Evolutionary conservation across 805 yeast species (phyloP), one percentile per base, ranked within the genome.

Genomic region (Candida andamanensis): DNA sequence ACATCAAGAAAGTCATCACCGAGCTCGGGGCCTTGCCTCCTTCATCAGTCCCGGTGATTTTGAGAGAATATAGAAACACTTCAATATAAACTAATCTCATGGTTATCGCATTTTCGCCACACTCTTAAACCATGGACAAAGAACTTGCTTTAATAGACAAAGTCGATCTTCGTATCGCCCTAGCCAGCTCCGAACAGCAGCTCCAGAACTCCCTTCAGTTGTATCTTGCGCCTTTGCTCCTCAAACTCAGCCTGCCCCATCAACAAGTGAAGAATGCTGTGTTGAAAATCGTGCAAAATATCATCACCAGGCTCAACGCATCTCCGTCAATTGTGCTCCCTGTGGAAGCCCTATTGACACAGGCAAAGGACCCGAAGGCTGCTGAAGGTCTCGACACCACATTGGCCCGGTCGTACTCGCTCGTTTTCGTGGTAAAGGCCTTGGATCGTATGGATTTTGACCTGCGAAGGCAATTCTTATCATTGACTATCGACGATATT

Each of bases 1-100:
- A 83, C 51, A 85, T 92, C 49, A 89, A 90, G 55, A 92, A 92
- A 63, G 86, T 92, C 37, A 86, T 92, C 33, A 92, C 97, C 2
- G 98, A 92, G 57, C 77, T 90, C 42, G 98, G 98, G 17, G 85
- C 95, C 2, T 69, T 92, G 45, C 98, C 98, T 8, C 95, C 98
- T 26, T 83, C 95, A n/a, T 86, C 97, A 2, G 97, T 92, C 36
- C 98, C 98, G 17, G 97, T 92, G 29, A 85, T 92, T 40, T 66
- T 92, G 47, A 76, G 97, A 60, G 98, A 92, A 58, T 92, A 90
- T 58, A 85, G 86, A 58, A 61, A 57, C 30, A 36, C 31, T 10
- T 36, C 31, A 29, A 9, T 13, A 18, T 19, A 5, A 14, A 29
- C 12, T 23, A 23, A n/a, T 23, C 13, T 23, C 7, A n/a, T 7